phyloP scores from a whole-genome alignment of 345 rosid species.

The Melaleuca alternifolia region DNA sequence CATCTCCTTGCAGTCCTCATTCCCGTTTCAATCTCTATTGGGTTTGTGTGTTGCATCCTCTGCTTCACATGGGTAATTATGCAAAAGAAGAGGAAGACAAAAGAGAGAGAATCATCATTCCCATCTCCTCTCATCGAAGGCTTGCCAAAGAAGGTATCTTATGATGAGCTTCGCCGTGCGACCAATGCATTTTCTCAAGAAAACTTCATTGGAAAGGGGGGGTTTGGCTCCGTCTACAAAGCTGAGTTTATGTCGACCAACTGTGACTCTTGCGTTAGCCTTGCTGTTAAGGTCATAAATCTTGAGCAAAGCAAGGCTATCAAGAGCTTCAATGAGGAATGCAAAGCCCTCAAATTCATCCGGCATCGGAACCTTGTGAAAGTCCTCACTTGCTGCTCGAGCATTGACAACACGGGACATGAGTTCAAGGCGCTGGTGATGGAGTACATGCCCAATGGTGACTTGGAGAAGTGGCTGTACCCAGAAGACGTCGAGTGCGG shows the following conservation, averaged over 20 bases:
- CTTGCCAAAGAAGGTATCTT: slow-evolving; percentile 1
- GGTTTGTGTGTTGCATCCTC: slow-evolving; percentile 1
- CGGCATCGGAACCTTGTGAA: slow-evolving; percentile 8
- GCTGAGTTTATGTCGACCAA: background rate
- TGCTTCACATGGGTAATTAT: slow-evolving; percentile 1
- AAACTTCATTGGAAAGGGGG: slow-evolving; percentile 3
- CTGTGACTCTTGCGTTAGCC: background rate
- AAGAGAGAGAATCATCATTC: background rate
- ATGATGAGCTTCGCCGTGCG: background rate
- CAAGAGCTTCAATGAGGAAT: slow-evolving; percentile 7
- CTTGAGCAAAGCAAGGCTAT: background rate
- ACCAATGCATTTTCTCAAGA: slow-evolving; percentile 2
- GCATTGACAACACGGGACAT: slow-evolving; percentile 2
- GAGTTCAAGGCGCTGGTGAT: slow-evolving; percentile 18
- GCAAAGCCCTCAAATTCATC: slow-evolving; percentile 2
- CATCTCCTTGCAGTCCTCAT: background rate
- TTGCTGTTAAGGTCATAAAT: slow-evolving; percentile 1
- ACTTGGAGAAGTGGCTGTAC: slow-evolving; percentile 12
- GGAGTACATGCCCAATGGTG: slow-evolving; percentile 10
- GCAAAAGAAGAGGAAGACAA: background rate
- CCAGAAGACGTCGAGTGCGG: background rate
- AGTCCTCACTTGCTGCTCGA: slow-evolving; percentile 8
- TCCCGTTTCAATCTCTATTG: background rate
- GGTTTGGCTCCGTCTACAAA: slow-evolving; percentile 8
- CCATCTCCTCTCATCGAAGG: background rate